Base-by-base conservation (phyloP, 139 green algal species). In the Chlamydomonas urium region DNA sequence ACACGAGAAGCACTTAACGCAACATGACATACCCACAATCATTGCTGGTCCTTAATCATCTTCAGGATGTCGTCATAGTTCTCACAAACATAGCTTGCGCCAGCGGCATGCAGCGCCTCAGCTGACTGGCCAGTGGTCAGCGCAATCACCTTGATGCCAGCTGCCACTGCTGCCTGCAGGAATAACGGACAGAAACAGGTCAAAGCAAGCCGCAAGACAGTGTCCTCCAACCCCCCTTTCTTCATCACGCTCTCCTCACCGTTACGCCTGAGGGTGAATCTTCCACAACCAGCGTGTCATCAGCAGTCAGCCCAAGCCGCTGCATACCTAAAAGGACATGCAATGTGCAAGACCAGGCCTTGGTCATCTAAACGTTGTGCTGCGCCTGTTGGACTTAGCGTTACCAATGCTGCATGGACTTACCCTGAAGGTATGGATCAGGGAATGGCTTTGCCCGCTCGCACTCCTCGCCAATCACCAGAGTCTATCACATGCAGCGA, bases 371-470 rank as follows among this genome's bases (percentile, higher is more conserved):
- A n/a, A n/a, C n/a, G n/a, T n/a, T n/a, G n/a, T n/a, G n/a, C n/a
- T n/a, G n/a, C n/a, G n/a, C n/a, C n/a, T n/a, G n/a, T n/a, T n/a
- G n/a, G n/a, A n/a, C n/a, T n/a, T n/a, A n/a, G n/a, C n/a, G n/a
- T n/a, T n/a, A n/a, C n/a, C n/a, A n/a, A n/a, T n/a, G n/a, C n/a
- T n/a, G n/a, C n/a, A n/a, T n/a, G n/a, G n/a, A n/a, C n/a, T n/a
- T n/a, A n/a, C n/a, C 90, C 2, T 78, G 61, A 32, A 81, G 67
- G 77, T 96, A 96, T 6, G 90, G 90, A 37, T 94, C 88, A 1
- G 89, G 90, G 69, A 83, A 76, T 0, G 90, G 90, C 79, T 96
- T 96, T 19, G 89, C 67, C 0, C 80, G 65, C 0, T 35, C 66
- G 67, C 88, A 94, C 69, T 93, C 86, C 71, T 88, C 76, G 14